Evolutionary conservation across 257 asterid species (phyloP), one percentile per base, ranked within the genome.

Genomic region (Ilex aquifolium): DNA sequence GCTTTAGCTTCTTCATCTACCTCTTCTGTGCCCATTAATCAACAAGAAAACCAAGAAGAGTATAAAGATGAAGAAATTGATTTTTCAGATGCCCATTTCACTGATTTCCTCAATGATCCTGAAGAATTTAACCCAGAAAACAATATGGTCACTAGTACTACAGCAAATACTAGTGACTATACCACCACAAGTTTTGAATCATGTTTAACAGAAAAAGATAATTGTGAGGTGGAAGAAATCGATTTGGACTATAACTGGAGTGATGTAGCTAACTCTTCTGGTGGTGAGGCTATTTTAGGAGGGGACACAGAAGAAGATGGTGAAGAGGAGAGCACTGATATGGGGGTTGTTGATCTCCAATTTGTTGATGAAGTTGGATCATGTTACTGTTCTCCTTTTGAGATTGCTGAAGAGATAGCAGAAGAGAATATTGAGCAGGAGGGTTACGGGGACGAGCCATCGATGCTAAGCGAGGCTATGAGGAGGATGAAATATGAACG

Each of bases 311-410:
- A 64, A 64, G 51, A 15, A 49, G 4, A 49, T 49, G 71, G 27
- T 10, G 82, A 69, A 59, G 56, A n/a, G 14, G 70, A 65, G 5
- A 53, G 42, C 2, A 44, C 32, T 10, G 67, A 21, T 64, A 60
- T 72, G 13, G 84, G 71, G 63, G 65, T 67, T 7, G 68, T 68
- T 31, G 95, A 90, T 48, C 83, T 90, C 72, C 80, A 81, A 21
- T 90, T 90, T 32, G 79, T 83, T 10, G 97, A 90, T 21, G 86
- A 84, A 65, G 71, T 85, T 27, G 87, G 80, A 14, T 53, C 73
- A 0, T 64, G 65, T n/a, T 78, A 82, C n/a, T 86, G 72, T n/a
- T 84, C 92, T 15, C 81, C 91, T 2, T 89, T 89, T 31, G 86
- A 83, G 31, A 80, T 88, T 2, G 83, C 95, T 14, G 84, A 85